Conservation (phyloP, 208 protist species). For the Pavlovales sp. region DNA sequence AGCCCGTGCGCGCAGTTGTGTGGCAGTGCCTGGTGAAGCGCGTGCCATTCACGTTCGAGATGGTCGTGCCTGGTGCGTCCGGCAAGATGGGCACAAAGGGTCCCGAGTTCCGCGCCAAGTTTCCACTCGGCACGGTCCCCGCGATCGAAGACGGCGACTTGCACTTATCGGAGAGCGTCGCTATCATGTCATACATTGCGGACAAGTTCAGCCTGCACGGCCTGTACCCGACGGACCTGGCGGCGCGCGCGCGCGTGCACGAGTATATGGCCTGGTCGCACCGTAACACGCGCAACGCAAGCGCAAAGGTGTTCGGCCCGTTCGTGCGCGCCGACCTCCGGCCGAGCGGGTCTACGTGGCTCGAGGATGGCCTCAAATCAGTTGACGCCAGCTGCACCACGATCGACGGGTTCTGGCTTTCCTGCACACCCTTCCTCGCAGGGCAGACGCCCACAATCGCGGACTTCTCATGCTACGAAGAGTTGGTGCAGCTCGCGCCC, state of each 20-base stretch:
- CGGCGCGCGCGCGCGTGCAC: constrained; percentile 3
- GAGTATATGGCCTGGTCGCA: constrained; percentile 15
- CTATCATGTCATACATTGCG: constrained; percentile 19
- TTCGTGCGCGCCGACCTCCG: neutral
- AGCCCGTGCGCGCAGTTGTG: constrained; percentile 27
- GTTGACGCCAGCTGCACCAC: neutral
- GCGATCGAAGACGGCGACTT: constrained; percentile 15
- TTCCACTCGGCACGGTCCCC: neutral
- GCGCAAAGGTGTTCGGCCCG: neutral
- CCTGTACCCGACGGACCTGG: neutral
- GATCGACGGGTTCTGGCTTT: neutral
- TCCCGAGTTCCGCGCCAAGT: constrained; percentile 24
- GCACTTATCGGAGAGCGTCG: neutral
- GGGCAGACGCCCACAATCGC: neutral
- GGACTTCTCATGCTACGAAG: neutral
- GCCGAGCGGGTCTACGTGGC: neutral
- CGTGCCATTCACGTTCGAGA: constrained; percentile 8
- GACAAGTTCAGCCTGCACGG: neutral
- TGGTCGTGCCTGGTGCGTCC: neutral
- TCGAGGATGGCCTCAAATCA: neutral
- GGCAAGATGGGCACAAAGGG: neutral
- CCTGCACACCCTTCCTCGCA: neutral
- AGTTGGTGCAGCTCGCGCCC: neutral
- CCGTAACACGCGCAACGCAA: constrained; percentile 15
- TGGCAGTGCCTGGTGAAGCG: constrained; percentile 29